Percentiles rank a stretch among this genome's conserved stretches.
These are phyloP conservation scores for Sutorius australiensis DNA, from an alignment of 768 basidiomycete species.

Conservation along the genomic window DNA sequence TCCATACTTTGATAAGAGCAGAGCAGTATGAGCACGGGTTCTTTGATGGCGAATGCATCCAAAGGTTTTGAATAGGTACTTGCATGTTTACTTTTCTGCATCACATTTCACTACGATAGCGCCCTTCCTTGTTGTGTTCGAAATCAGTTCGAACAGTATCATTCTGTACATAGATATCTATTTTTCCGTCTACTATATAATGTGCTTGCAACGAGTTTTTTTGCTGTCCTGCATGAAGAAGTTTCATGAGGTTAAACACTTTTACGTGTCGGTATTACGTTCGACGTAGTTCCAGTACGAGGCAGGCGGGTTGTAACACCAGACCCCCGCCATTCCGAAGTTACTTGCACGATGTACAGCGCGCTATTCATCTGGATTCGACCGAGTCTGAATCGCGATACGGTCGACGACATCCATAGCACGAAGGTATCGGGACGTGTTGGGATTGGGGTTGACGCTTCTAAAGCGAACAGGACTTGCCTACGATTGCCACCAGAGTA, in stretches of 20 bases:
- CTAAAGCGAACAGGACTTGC: no score
- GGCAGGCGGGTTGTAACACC: not conserved
- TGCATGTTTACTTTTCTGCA: conserved; percentile 18
- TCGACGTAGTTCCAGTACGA: not conserved
- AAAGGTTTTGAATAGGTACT: conserved; percentile 18
- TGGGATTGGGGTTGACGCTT: not conserved
- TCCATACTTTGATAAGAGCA: conserved; percentile 19
- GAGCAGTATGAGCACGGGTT: conserved; percentile 15
- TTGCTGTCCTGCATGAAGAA: not conserved
- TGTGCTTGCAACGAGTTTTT: conserved; percentile 8
- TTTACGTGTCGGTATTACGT: not conserved
- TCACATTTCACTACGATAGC: conserved; percentile 21
- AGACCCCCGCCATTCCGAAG: not conserved
- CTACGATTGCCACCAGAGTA: no score
- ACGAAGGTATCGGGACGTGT: not conserved
- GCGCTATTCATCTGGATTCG: not conserved
- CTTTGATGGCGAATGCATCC: conserved; percentile 14
- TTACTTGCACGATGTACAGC: not conserved
- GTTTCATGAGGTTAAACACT: no score
- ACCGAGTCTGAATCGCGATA: not conserved
- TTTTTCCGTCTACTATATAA: conserved; percentile 22
- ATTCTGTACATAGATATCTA: conserved; percentile 33
- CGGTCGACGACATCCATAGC: no score
- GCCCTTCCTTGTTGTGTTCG: conserved; percentile 15
- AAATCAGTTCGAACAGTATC: conserved; percentile 18